These are phyloP conservation scores for Curvularia lunata DNA, from an alignment of 2,329 filamentous ascomycete genomes.

Conservation along the genomic window DNA sequence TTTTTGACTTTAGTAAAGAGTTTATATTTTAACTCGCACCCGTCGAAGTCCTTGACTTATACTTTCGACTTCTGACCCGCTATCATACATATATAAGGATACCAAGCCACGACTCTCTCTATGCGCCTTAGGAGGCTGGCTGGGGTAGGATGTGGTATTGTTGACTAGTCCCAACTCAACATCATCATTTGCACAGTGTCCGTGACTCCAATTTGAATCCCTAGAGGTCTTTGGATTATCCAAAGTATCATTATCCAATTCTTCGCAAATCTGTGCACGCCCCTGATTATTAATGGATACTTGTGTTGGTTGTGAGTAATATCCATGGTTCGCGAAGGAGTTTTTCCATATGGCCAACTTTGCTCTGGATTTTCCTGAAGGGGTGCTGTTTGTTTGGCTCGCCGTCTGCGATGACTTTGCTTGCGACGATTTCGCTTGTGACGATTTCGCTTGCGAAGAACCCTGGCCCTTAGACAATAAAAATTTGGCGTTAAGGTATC, in stretches of 20 bases:
- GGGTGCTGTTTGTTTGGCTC: not conserved
- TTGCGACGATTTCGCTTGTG: not conserved
- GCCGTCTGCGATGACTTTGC: conserved; percentile 1
- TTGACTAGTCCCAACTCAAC: not conserved
- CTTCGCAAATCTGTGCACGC: not conserved
- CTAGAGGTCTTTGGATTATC: not conserved
- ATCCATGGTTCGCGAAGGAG: not conserved
- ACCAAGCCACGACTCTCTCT: not conserved
- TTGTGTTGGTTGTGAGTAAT: not conserved
- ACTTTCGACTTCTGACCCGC: not conserved
- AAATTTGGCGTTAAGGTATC: conserved; percentile 12
- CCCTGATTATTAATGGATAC: not conserved
- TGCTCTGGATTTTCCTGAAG: conserved; percentile 1
- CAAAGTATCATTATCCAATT: not conserved
- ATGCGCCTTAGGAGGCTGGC: not conserved
- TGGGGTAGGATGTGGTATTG: not conserved
- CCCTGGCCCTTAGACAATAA: not conserved
- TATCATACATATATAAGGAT: not conserved
- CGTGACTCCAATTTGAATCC: not conserved
- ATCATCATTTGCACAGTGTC: not conserved
- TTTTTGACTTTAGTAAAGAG: not conserved
- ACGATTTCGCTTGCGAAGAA: not conserved
- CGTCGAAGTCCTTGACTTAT: not conserved
- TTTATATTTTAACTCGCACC: not conserved
- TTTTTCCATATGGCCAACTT: not conserved